phyloP scores from a whole-genome alignment of 2,329 filamentous ascomycete genomes.

The Fonsecaea pedrosoi region DNA sequence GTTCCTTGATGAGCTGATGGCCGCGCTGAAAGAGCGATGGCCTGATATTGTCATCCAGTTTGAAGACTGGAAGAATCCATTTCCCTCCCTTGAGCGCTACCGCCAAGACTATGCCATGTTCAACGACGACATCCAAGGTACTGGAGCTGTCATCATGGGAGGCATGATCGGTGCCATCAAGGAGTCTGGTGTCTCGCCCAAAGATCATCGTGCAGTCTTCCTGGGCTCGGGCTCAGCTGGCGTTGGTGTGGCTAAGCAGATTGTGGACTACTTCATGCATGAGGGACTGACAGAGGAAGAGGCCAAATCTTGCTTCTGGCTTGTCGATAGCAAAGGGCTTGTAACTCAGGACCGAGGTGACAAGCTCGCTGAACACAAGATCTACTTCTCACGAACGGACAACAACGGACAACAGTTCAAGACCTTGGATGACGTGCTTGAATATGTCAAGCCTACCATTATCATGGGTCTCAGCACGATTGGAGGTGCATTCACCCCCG shows the following conservation, averaged over 20 bases:
- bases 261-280: conserved; percentile 95
- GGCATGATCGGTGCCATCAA: conserved; percentile 80
- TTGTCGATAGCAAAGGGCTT: conserved; percentile 95
- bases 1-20: conserved; percentile 98
- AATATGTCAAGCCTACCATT: conserved; percentile 93
- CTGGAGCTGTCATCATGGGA: conserved; percentile 89
- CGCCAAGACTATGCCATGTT: conserved; percentile 90
- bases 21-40: conserved; percentile 79
- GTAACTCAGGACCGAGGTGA: conserved; percentile 93
- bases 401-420: conserved; percentile 72
- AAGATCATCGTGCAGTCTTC: conserved; percentile 94
- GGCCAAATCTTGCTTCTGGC: conserved; percentile 91
- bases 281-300: conserved; percentile 87
- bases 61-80: conserved; percentile 97
- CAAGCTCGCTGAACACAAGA: conserved; percentile 86
- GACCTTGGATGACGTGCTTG: conserved; percentile 86
- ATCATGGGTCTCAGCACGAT: conserved; percentile 94
- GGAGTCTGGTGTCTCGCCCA: conserved; percentile 80
- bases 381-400: conserved; percentile 70
- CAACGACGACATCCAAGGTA: conserved; percentile 98
- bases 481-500: conserved; percentile 90
- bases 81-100: conserved; percentile 90
- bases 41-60: conserved; percentile 84
- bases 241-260: conserved; percentile 96
- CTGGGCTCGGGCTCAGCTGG: conserved; percentile 94